A percentile compares a stretch with the other conserved stretches of the same genome.
Conservation (phyloP, 306 rosid species). For the Cajanus cajan region DNA sequence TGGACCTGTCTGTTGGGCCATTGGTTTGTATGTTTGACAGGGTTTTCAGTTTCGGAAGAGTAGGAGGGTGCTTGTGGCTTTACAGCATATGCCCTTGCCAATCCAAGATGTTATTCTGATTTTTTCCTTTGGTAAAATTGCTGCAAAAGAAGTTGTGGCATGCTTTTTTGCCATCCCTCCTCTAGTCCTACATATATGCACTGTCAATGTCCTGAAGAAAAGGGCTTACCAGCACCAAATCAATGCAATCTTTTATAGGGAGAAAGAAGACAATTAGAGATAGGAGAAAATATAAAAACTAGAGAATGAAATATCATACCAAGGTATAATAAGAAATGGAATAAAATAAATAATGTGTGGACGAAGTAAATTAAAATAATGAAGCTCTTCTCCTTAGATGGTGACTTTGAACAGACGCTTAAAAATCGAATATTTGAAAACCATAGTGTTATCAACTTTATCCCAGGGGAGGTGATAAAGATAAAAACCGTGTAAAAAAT, state of each 20-base stretch:
- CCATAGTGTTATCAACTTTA: neutral
- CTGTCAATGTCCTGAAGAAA: slow-evolving; percentile 12
- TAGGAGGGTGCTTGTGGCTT: slow-evolving; percentile 43
- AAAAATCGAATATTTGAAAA: neutral
- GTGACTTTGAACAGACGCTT: neutral
- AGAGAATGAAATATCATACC: neutral
- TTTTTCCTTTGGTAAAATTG: slow-evolving; percentile 30
- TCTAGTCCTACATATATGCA: slow-evolving; percentile 17
- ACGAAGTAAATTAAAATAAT: neutral
- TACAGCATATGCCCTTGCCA: slow-evolving; percentile 32
- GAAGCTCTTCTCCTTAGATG: neutral
- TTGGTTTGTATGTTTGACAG: slow-evolving; percentile 90
- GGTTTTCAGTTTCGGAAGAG: slow-evolving; percentile 52
- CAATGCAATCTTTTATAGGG: neutral
- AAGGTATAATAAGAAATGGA: neutral
- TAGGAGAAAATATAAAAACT: slow-evolving; percentile 8
- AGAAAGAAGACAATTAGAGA: neutral
- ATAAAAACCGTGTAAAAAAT: neutral
- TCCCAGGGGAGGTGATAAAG: neutral
- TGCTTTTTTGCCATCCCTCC: slow-evolving; percentile 18
- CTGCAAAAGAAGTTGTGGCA: slow-evolving; percentile 7
- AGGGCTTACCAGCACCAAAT: slow-evolving; percentile 22
- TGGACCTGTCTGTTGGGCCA: slow-evolving; percentile 79
- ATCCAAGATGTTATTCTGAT: slow-evolving; percentile 37
- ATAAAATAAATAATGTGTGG: neutral